Base-by-base conservation (phyloP, 1,284 basidiomycete species). In the Moniliophthora roreri region DNA sequence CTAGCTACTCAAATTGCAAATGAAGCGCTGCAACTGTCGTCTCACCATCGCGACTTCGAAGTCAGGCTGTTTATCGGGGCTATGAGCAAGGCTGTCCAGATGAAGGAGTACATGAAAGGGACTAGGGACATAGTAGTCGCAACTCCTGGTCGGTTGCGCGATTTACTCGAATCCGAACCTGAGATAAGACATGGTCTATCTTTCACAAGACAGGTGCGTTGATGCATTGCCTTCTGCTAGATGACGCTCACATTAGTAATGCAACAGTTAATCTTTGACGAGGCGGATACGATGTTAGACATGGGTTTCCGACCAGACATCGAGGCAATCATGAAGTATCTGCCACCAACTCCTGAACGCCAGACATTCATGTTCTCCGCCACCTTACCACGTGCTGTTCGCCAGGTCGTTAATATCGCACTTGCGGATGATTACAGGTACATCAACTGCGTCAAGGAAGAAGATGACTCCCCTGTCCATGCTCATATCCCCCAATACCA, bases 311-410 rank as follows among this genome's bases (percentile, higher is more conserved):
- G 90, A 8, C 84, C 90, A 42, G 95, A 97, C 60, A 85, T 99
- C 42, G 82, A 93, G 36, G 81, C 79, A 1, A 95, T 98, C 63
- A 73, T 83, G 32, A 63, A 75, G 2, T 78, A 79, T 60, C 76
- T 98, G n/a, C 91, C 92, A 15, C 71, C 75, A 32, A 68, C 76
- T 1, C 80, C 84, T 0, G 69, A 85, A 53, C 84, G 95, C 18
- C 93, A 95, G 67, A 98, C 95, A 0, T 90, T 98, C 76, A 78
- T 99, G 58, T 97, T 98, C 74, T 95, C 92, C n/a, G 95, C 96
- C 9, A 98, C 80, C 55, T 84, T 83, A 62, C 91, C 79, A 52
- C 81, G 69, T 40, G 74, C 69, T 50, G 88, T 87, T 63, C 85
- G 79, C 48, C 79, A 88, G 60, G 71, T 91, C 46, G 85, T 87